phyloP scores from a whole-genome alignment of 495 filamentous ascomycete species.

The Patellaria atrata region DNA sequence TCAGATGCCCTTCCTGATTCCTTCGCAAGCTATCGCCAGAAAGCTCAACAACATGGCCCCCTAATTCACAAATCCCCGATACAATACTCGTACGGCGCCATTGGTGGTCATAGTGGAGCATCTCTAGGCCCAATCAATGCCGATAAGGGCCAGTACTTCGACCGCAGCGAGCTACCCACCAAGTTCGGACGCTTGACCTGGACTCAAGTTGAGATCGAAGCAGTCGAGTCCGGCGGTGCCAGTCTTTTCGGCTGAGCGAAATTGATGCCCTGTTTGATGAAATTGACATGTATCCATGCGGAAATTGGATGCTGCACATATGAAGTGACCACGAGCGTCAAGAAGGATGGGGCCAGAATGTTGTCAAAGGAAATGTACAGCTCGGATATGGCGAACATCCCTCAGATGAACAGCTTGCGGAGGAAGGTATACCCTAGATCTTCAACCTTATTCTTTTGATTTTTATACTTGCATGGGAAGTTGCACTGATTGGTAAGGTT shows the following conservation, averaged over 20 bases:
- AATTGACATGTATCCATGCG: too few relatives aligned
- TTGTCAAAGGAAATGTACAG: too few relatives aligned
- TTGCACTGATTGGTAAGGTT: too few relatives aligned
- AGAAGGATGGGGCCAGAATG: too few relatives aligned
- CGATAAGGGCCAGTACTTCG: constrained; percentile 63
- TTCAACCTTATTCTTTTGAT: too few relatives aligned
- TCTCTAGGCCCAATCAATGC: constrained; percentile 58
- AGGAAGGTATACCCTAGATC: too few relatives aligned
- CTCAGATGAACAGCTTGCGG: too few relatives aligned
- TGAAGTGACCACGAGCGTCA: too few relatives aligned
- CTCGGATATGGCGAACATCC: too few relatives aligned
- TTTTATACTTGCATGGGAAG: too few relatives aligned
- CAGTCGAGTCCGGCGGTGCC: constrained; percentile 83
- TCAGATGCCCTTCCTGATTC: constrained; percentile 45
- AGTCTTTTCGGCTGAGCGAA: constrained; percentile 40
- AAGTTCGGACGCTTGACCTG: constrained; percentile 66
- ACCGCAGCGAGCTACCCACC: constrained; percentile 70
- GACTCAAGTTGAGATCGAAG: constrained; percentile 77
- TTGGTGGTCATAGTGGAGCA: constrained; percentile 51
- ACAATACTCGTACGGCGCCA: constrained; percentile 30
- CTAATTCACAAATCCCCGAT: constrained; percentile 47
- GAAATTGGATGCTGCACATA: too few relatives aligned
- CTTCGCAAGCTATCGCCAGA: constrained; percentile 82
- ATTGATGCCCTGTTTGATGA: too few relatives aligned
- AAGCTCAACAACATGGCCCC: constrained; percentile 88